A percentile compares a stretch with the other conserved stretches of the same genome.
phyloP scores from a whole-genome alignment of 2,329 filamentous ascomycete species.

The Chaetothyriales sp. region DNA sequence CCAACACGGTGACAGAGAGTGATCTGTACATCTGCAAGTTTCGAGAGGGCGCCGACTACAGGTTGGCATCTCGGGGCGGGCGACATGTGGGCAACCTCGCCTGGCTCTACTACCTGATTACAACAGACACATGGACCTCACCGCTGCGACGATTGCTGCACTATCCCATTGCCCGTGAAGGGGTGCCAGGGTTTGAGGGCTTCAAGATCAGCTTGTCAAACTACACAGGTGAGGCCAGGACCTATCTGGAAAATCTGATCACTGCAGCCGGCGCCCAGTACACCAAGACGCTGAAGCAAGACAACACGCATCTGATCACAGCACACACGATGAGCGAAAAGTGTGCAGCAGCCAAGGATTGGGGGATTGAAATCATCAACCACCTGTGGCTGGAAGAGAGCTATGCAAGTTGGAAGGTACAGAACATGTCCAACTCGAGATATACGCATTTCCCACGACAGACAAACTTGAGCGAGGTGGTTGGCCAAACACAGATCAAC shows the following conservation, averaged over 20 bases:
- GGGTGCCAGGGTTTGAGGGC: constrained; percentile 63
- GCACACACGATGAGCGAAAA: constrained; percentile 84
- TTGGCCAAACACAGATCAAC: constrained; percentile 76
- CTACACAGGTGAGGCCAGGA: constrained; percentile 83
- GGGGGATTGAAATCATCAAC: constrained; percentile 80
- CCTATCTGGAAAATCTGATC: constrained; percentile 86
- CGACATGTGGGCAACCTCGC: constrained; percentile 84
- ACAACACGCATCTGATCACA: constrained; percentile 91
- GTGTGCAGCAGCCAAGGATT: constrained; percentile 79
- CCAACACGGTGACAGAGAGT: constrained; percentile 49
- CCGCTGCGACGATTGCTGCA: constrained; percentile 71
- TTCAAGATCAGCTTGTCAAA: constrained; percentile 83
- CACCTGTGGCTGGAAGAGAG: constrained; percentile 97
- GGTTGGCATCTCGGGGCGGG: constrained; percentile 55
- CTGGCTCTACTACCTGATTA: constrained; percentile 88
- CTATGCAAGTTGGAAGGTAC: constrained; percentile 73
- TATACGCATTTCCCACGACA: constrained; percentile 77
- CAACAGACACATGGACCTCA: constrained; percentile 74
- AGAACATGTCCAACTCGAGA: constrained; percentile 54
- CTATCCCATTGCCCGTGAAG: constrained; percentile 65
- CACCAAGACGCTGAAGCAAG: constrained; percentile 86
- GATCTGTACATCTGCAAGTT: constrained; percentile 80
- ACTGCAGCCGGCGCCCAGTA: constrained; percentile 70
- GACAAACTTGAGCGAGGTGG: constrained; percentile 84
- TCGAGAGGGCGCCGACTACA: constrained; percentile 65